Conservation (phyloP, 352 stramenopile genomes). For the Pythium dissimile region DNA sequence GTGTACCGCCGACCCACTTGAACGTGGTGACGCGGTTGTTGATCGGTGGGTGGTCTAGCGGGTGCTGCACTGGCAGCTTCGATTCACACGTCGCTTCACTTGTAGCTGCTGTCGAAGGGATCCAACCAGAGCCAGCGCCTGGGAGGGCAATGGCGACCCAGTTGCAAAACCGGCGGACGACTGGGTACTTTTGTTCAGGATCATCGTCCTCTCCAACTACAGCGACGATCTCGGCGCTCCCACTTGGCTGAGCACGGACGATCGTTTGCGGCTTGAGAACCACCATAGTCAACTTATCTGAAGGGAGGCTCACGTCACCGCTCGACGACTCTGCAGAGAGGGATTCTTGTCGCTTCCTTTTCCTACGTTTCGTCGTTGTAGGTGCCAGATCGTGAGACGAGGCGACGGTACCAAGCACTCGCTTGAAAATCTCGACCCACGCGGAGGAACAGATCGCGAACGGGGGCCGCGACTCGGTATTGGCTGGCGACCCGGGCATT, state of each 20-base stretch:
- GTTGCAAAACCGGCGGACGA: background rate
- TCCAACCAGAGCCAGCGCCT: background rate
- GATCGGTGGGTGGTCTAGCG: background rate
- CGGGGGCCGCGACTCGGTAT: background rate
- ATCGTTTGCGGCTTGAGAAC: no score
- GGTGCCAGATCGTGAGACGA: slow-evolving; percentile 11
- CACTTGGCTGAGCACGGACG: no score
- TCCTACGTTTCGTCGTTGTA: slow-evolving; percentile 7
- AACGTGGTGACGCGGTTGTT: background rate
- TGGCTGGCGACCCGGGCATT: slow-evolving; percentile 9
- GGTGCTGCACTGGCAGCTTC: background rate
- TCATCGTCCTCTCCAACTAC: no score
- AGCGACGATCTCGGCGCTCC: no score
- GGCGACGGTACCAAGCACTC: slow-evolving; percentile 1
- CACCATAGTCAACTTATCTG: no score
- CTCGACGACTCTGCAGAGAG: no score
- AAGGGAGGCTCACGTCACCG: no score
- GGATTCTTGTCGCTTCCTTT: slow-evolving; percentile 21
- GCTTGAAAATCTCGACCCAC: slow-evolving; percentile 14
- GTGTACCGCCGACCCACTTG: slow-evolving; percentile 3
- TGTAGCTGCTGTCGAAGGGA: background rate
- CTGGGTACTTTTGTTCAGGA: slow-evolving; percentile 2
- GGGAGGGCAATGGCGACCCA: background rate
- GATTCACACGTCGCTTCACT: background rate
- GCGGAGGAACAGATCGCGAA: slow-evolving; percentile 4